These are phyloP conservation scores for Prunus salicina DNA, from an alignment of 306 rosid genomes.

Conservation along the genomic window DNA sequence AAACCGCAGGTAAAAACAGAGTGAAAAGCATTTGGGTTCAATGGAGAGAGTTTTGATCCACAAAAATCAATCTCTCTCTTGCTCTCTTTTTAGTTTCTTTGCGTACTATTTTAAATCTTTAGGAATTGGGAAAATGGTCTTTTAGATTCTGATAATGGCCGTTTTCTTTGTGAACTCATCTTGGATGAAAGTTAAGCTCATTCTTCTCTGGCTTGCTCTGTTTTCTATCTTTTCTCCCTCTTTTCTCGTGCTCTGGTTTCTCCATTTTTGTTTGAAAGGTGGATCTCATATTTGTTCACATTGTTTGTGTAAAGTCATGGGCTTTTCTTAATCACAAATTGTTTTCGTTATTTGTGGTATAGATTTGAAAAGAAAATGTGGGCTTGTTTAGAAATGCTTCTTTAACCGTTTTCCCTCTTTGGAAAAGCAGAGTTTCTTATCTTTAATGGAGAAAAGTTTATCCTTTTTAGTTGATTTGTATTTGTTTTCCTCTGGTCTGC, in stretches of 20 bases:
- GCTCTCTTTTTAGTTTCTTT: no score
- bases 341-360: background rate
- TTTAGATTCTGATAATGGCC: background rate
- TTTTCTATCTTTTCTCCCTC: background rate
- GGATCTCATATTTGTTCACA: slow-evolving; percentile 1
- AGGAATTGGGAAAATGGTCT: background rate
- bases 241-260: no score
- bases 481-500: background rate
- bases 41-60: background rate
- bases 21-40: background rate
- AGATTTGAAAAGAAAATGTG: background rate
- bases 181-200: background rate
- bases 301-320: background rate
- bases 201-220: background rate
- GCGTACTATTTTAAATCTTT: background rate
- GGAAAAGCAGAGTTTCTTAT: background rate
- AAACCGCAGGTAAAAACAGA: slow-evolving; percentile 65
- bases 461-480: background rate
- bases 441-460: background rate
- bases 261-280: background rate
- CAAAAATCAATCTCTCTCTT: no score
- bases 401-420: background rate
- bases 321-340: background rate
- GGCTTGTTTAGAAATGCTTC: background rate
- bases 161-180: background rate